Conservation (phyloP, 331 rosid genomes). For the Cydonia oblonga region DNA sequence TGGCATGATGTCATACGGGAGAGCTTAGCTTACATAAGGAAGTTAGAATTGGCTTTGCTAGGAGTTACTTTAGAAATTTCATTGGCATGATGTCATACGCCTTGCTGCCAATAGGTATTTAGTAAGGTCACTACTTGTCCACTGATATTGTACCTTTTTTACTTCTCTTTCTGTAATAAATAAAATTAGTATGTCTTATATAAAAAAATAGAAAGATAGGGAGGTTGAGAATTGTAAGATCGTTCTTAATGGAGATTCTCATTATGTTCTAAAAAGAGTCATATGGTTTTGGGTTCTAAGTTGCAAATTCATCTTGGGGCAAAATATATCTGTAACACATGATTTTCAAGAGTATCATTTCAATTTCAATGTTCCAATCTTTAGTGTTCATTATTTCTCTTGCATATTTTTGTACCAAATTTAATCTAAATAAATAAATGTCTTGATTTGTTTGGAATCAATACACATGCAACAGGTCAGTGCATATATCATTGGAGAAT, state of each 20-base stretch:
- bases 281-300: not conserved
- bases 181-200: not conserved
- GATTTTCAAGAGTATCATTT: not conserved
- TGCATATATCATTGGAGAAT: conserved; percentile 94
- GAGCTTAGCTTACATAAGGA: not conserved
- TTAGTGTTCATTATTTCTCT: not conserved
- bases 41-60: not conserved
- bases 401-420: not conserved
- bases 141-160: not conserved
- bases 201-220: not conserved
- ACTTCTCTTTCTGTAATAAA: not conserved
- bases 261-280: not conserved
- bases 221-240: not conserved
- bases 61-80: not conserved
- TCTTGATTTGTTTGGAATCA: conserved; percentile 10
- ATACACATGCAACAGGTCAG: conserved; percentile 67
- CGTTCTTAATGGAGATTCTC: not conserved
- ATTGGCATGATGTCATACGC: not conserved
- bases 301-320: not conserved
- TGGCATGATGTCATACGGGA: too few species aligned
- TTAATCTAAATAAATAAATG: not conserved
- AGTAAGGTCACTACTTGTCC: not conserved
- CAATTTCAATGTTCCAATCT: not conserved
- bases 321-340: not conserved
- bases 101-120: not conserved